Conservation (phyloP, 2,329 filamentous ascomycete species). For the Phoma herbarum region DNA sequence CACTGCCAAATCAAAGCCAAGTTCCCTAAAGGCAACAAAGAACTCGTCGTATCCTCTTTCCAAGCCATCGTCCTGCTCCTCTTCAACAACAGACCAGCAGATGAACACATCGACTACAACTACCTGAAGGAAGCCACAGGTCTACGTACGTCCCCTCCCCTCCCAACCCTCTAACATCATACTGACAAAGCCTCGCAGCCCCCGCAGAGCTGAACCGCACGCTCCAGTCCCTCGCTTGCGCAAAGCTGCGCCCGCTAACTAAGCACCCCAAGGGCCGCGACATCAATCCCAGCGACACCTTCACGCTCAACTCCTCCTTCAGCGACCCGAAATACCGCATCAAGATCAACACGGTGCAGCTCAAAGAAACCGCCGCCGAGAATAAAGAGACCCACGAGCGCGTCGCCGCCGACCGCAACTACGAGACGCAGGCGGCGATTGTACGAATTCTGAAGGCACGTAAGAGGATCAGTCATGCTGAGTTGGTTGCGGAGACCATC, state of each 20-base stretch:
- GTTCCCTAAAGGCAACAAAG: conserved; percentile 83
- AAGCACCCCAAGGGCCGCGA: conserved; percentile 89
- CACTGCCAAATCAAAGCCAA: conserved; percentile 85
- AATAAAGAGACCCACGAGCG: conserved; percentile 93
- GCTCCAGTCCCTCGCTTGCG: conserved; percentile 93
- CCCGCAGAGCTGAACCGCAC: conserved; percentile 86
- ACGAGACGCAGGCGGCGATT: conserved; percentile 96
- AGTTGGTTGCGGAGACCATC: conserved; percentile 91
- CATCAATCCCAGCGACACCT: conserved; percentile 79
- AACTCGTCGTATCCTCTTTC: conserved; percentile 88
- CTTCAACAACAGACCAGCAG: conserved; percentile 77
- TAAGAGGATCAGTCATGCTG: conserved; percentile 85
- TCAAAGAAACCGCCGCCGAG: conserved; percentile 94
- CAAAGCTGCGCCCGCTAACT: conserved; percentile 80
- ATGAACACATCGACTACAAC: conserved; percentile 74
- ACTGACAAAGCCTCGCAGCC: conserved; percentile 54
- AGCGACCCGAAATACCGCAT: conserved; percentile 83
- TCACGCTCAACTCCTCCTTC: conserved; percentile 82
- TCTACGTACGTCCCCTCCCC: conserved; percentile 63
- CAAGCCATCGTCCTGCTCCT: conserved; percentile 90
- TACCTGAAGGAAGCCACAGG: conserved; percentile 79
- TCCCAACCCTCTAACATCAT: neutral
- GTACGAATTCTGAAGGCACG: conserved; percentile 96
- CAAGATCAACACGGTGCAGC: conserved; percentile 98
- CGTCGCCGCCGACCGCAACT: conserved; percentile 87